Evolutionary conservation across 495 filamentous ascomycete genomes (phyloP), one percentile per base, ranked within the genome.

Genomic region (Penicillium alfredii): DNA sequence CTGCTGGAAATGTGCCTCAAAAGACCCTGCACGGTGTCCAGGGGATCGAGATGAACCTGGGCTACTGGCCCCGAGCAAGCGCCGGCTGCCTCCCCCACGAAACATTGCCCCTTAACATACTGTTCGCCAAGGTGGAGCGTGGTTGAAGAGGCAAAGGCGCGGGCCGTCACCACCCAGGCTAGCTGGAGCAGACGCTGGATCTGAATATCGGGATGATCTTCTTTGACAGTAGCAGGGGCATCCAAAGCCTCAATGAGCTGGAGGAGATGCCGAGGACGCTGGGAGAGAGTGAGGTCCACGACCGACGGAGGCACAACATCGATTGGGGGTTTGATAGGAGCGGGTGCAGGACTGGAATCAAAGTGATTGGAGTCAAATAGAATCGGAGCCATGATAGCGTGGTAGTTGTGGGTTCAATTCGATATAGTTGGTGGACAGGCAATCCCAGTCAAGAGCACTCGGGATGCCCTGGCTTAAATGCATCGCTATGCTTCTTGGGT

Each of bases 151-250:
- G 21, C 20, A 33, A 52, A 52, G 4, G 40, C 26, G 10, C 40
- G 38, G 5, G 45, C 14, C 1, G 33, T 36, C 7, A 40, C 26
- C 0, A 38, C 10, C 49, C 49, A 52, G 16, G 45, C 40, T 19
- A 47, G 31, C 5, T 52, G 49, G 1, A 52, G 12, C 3, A 52
- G 12, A 9, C 44, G 29, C 21, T 52, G 49, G 18, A 52, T 21
- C 10, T 48, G 44, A 9, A 48, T 38, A 26, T 52, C 49, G 7
- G 34, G 19, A 30, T 38, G 16, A n/a, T 48, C 44, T 1, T 29
- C 17, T 3, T 25, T 19, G n/a, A 34, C 22, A 1, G 13, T 10
- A 2, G 37, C 6, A 11, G 36, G 21, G 10, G 38, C 37, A 14
- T 35, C 14, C 6, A 52, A 13, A 8, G 29, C 11, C 16, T 52